phyloP scores from a whole-genome alignment of 2,329 filamentous ascomycete species.

The Fusarium albidum region DNA sequence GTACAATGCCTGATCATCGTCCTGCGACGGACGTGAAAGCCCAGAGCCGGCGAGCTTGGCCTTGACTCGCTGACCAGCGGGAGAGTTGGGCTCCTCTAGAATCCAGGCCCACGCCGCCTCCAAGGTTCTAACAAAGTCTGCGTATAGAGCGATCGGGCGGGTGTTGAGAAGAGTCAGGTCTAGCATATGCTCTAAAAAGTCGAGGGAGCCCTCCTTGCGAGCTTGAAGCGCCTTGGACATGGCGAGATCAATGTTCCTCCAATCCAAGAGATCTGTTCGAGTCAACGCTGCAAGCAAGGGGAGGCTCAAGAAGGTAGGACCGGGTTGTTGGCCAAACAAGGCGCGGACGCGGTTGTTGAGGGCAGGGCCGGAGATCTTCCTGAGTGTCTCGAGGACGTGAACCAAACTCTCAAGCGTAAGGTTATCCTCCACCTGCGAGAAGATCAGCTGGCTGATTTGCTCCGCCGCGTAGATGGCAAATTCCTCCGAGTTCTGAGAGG shows the following conservation, averaged over 20 bases:
- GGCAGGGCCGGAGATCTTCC: constrained; percentile 65
- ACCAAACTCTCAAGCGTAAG: constrained; percentile 69
- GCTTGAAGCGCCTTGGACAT: constrained; percentile 77
- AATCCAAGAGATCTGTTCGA: constrained; percentile 68
- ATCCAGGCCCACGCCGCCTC: constrained; percentile 86
- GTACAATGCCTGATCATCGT: constrained; percentile 58
- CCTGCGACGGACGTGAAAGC: constrained; percentile 49
- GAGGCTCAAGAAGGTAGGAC: constrained; percentile 63
- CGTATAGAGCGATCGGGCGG: constrained; percentile 78
- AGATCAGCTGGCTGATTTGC: constrained; percentile 65
- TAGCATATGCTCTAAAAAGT: constrained; percentile 82
- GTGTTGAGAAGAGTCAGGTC: constrained; percentile 82
- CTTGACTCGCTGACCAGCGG: constrained; percentile 75
- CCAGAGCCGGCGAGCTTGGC: constrained; percentile 60
- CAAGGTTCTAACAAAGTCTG: constrained; percentile 85
- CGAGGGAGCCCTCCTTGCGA: constrained; percentile 75
- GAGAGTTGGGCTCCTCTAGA: constrained; percentile 71
- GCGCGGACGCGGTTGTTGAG: constrained; percentile 64
- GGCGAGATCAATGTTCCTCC: constrained; percentile 72
- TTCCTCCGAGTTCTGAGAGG: constrained; percentile 67
- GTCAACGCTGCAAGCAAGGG: constrained; percentile 66
- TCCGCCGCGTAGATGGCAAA: constrained; percentile 67
- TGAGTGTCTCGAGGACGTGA: constrained; percentile 67
- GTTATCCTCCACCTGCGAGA: constrained; percentile 62
- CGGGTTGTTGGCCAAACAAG: constrained; percentile 65